Base-by-base conservation (phyloP, 2,329 filamentous ascomycete genomes). In the Cytospora mali region DNA sequence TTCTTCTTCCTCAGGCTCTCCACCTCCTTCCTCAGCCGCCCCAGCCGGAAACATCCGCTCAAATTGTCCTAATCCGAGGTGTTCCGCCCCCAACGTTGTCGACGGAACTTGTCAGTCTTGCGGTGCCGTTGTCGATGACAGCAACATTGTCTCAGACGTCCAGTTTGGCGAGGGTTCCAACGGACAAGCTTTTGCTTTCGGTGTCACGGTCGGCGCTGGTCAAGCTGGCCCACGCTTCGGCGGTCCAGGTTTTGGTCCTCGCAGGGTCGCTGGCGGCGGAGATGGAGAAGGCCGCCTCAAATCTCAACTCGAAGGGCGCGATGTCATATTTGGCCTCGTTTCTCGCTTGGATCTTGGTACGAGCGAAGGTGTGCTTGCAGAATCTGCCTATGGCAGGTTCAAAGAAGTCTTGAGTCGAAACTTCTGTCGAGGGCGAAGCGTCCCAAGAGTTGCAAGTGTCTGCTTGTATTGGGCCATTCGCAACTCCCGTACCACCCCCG, bases 401-500 rank as follows among this genome's bases (percentile, higher is more conserved):
- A 62, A 60, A 25, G 53, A 56, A 46, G 52, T 65, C 23, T 53
- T 63, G 27, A 33, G 52, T 50, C 28, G 48, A 70, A 92, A 91
- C 74, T 94, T 93, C 73, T 88, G 93, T 29, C 90, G 95, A 75
- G 95, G 95, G 68, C 91, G 95, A 62, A 89, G 90, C 21, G 89
- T 93, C 55, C 87, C 90, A 66, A 92, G 90, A 58, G 93, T 98
- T 11, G 90, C 91, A 29, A 92, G 92, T n/a, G 91, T 96, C 29
- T 94, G 91, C 72, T 82, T 99, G 31, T 99, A 98, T 69, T 89
- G 92, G 61, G 92, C 92, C 16, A 96, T 92, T 72, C 88, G 95
- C 65, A 86, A 89, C 59, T 87, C 91, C 66, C 85, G 86, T 50
- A 88, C 88, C 27, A 96, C 95, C 72, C 90, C 89, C 49, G 83